Percentiles rank a stretch among this genome's conserved stretches.
These are phyloP conservation scores for Pseudozyma tsukubaensis DNA, from an alignment of 1,284 basidiomycete genomes.

Conservation along the genomic window DNA sequence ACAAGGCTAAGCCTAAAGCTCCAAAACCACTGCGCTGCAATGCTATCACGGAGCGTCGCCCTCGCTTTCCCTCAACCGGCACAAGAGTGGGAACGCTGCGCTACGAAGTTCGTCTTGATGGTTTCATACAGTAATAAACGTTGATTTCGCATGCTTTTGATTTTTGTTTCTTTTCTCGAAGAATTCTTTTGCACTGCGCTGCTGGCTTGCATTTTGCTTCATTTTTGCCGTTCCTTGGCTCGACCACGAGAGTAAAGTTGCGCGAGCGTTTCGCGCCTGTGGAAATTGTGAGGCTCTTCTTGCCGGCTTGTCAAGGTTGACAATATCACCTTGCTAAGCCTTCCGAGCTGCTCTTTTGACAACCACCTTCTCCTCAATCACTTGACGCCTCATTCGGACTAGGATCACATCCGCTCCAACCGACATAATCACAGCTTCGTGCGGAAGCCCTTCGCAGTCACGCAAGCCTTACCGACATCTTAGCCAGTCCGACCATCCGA, in stretches of 20 bases:
- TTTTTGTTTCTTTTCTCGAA: constrained; percentile 1
- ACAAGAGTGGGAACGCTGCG: too few species aligned
- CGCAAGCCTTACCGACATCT: not conserved
- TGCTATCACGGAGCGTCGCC: too few species aligned
- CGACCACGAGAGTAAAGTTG: not conserved
- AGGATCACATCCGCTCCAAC: too few species aligned
- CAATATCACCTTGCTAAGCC: not conserved
- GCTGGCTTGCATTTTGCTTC: not conserved
- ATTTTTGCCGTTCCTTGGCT: not conserved
- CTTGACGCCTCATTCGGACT: too few species aligned
- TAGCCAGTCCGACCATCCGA: not conserved
- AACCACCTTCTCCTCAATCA: not conserved
- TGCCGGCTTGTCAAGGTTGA: not conserved
- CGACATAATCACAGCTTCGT: too few species aligned
- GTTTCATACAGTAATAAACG: too few species aligned
- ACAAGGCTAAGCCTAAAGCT: too few species aligned
- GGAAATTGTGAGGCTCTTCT: constrained; percentile 1
- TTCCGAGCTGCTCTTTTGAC: not conserved
- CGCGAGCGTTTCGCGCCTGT: not conserved
- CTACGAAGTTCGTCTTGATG: too few species aligned
- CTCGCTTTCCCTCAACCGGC: too few species aligned
- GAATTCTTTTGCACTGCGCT: not conserved
- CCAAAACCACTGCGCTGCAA: too few species aligned
- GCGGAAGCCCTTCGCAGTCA: too few species aligned
- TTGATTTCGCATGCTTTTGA: not conserved